phyloP scores from a whole-genome alignment of 2,329 filamentous ascomycete species.

The Nakataea oryzae region DNA sequence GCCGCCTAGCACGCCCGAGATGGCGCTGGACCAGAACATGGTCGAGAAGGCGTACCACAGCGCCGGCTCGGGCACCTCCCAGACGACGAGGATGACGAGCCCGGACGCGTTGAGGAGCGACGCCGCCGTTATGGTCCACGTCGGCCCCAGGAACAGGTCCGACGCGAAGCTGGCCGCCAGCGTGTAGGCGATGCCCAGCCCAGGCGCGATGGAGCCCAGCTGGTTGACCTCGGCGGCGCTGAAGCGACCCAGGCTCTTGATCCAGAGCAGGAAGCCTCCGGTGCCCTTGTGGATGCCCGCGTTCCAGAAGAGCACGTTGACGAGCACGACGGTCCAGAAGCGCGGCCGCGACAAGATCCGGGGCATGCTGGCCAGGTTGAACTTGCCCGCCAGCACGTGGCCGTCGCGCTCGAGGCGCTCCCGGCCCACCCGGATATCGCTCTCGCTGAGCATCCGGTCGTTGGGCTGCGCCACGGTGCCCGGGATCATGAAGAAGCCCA shows the following conservation, averaged over 20 bases:
- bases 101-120: slow-evolving; percentile 5
- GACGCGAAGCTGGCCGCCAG: slow-evolving; percentile 5
- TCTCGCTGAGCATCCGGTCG: slow-evolving; percentile 19
- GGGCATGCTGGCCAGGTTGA: neutral
- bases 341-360: slow-evolving; percentile 6
- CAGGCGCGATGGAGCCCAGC: slow-evolving; percentile 6
- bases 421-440: slow-evolving; percentile 19
- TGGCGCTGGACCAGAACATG: slow-evolving; percentile 6
- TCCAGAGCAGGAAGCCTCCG: slow-evolving; percentile 8
- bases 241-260: slow-evolving; percentile 5
- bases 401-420: slow-evolving; percentile 14
- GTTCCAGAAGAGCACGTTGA: slow-evolving; percentile 7
- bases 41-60: slow-evolving; percentile 9
- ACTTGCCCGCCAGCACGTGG: slow-evolving; percentile 4
- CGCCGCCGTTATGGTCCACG: neutral
- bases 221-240: slow-evolving; percentile 8
- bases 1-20: slow-evolving; percentile 11
- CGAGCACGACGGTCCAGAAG: slow-evolving; percentile 9
- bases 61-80: slow-evolving; percentile 3
- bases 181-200: slow-evolving; percentile 7
- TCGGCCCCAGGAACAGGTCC: neutral
- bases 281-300: slow-evolving; percentile 6
- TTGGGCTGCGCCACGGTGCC: slow-evolving; percentile 23
- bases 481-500: slow-evolving; percentile 32
- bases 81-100: slow-evolving; percentile 2